These are phyloP conservation scores for Lepiota brunneoincarnata DNA, from an alignment of 768 basidiomycete genomes.

Conservation along the genomic window DNA sequence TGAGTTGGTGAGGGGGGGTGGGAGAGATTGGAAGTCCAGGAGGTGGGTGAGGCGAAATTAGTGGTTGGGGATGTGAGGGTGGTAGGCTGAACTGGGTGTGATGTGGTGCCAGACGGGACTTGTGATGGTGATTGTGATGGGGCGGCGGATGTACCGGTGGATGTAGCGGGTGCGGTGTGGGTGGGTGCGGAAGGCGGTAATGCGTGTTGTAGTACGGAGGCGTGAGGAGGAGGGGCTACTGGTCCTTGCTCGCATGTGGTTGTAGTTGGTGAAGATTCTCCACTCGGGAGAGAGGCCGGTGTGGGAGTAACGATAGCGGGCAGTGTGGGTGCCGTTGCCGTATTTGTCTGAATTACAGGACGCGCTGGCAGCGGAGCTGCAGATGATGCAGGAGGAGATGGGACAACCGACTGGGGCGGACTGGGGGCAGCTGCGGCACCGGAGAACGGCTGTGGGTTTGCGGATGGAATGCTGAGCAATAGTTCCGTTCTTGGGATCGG, in stretches of 20 bases:
- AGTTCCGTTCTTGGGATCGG: constrained; percentile 36
- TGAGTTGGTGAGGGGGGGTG: constrained; percentile 44
- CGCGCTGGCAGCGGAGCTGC: not conserved
- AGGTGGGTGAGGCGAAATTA: constrained; percentile 11
- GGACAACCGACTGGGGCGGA: constrained; percentile 4
- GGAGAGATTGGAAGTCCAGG: constrained; percentile 21
- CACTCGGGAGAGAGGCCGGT: constrained; percentile 28
- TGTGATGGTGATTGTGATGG: constrained; percentile 5
- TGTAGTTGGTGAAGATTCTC: constrained; percentile 10
- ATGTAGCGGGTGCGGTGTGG: not conserved
- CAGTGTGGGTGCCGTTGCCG: constrained; percentile 12
- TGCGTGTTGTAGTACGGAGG: not conserved
- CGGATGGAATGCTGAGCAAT: constrained; percentile 44
- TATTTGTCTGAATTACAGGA: constrained; percentile 1
- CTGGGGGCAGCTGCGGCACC: constrained; percentile 5
- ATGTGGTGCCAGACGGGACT: not conserved
- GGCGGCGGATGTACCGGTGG: constrained; percentile 5
- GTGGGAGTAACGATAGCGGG: constrained; percentile 44
- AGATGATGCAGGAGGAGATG: constrained; percentile 1
- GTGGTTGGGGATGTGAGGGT: not conserved
- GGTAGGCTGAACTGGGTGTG: not conserved
- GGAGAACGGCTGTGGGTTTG: constrained; percentile 10
- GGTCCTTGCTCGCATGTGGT: constrained; percentile 10
- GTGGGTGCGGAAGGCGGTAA: constrained; percentile 1
- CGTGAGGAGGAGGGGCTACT: not conserved